Percentiles rank a stretch among this genome's conserved stretches.
These are phyloP conservation scores for Stephanodiscus triporus DNA, from an alignment of 108 stramenopile species.

Conservation along the genomic window DNA sequence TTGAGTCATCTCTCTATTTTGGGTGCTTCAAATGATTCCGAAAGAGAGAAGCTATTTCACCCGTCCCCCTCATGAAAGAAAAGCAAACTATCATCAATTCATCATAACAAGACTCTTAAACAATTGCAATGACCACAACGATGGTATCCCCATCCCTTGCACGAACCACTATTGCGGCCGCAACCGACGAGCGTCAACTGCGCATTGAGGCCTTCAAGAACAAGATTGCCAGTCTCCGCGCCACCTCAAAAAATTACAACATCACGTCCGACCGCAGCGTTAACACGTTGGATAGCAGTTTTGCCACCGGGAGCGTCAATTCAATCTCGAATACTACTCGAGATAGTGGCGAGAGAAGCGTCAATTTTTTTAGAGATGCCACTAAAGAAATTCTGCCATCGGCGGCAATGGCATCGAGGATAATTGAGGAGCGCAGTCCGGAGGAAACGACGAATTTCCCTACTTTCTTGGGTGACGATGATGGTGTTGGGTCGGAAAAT, in stretches of 20 bases:
- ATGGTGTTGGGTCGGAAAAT: neutral
- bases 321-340: constrained; percentile 8
- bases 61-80: too few species aligned
- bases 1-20: too few species aligned
- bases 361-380: neutral
- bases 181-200: constrained; percentile 18
- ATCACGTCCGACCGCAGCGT: constrained; percentile 18
- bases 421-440: neutral
- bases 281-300: constrained; percentile 24
- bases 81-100: too few species aligned
- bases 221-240: constrained; percentile 21
- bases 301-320: constrained; percentile 2
- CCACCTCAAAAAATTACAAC: constrained; percentile 33
- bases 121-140: neutral
- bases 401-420: neutral
- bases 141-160: constrained; percentile 15
- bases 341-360: neutral
- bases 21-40: too few species aligned
- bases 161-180: neutral
- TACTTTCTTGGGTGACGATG: neutral
- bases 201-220: constrained; percentile 34
- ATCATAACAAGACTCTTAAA: too few species aligned
- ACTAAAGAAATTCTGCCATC: neutral
- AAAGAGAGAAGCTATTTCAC: too few species aligned
- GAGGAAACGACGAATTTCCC: constrained; percentile 1